phyloP scores from a whole-genome alignment of 2,329 filamentous ascomycete species.

The Chaetomium strumarium region DNA sequence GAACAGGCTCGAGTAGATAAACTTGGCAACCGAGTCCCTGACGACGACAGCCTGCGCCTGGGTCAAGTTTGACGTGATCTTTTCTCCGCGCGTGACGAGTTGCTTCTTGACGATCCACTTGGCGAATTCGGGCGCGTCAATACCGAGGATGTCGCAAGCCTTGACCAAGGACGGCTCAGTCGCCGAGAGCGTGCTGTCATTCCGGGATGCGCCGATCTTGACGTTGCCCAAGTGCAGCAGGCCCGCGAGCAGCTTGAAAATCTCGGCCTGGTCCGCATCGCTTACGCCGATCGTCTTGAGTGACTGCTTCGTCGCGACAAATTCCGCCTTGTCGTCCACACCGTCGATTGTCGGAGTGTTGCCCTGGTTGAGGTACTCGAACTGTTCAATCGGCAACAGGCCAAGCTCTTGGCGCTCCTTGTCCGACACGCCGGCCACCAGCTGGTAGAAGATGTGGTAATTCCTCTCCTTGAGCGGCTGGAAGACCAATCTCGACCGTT shows the following conservation, averaged over 20 bases:
- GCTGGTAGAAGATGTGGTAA: constrained; percentile 98
- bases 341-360: constrained; percentile 86
- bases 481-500: constrained; percentile 93
- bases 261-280: constrained; percentile 66
- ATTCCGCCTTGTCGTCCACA: constrained; percentile 92
- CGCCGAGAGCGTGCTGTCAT: constrained; percentile 75
- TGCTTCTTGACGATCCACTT: constrained; percentile 99
- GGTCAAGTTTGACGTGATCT: constrained; percentile 92
- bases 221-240: constrained; percentile 93
- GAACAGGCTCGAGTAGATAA: constrained; percentile 96
- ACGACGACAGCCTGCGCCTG: constrained; percentile 92
- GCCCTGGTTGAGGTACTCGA: constrained; percentile 94
- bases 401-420: constrained; percentile 73
- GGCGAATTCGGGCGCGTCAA: constrained; percentile 78
- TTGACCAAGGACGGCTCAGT: constrained; percentile 76
- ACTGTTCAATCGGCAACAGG: constrained; percentile 78
- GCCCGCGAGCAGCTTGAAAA: constrained; percentile 86
- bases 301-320: constrained; percentile 79
- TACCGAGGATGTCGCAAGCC: constrained; percentile 80
- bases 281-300: constrained; percentile 82
- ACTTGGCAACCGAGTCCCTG: constrained; percentile 95
- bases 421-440: constrained; percentile 86
- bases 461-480: constrained; percentile 97
- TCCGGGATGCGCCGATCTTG: constrained; percentile 86
- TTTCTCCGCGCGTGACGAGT: constrained; percentile 89